These are phyloP conservation scores for Rhizopogon vulgaris DNA, from an alignment of 768 basidiomycete species.

Conservation along the genomic window DNA sequence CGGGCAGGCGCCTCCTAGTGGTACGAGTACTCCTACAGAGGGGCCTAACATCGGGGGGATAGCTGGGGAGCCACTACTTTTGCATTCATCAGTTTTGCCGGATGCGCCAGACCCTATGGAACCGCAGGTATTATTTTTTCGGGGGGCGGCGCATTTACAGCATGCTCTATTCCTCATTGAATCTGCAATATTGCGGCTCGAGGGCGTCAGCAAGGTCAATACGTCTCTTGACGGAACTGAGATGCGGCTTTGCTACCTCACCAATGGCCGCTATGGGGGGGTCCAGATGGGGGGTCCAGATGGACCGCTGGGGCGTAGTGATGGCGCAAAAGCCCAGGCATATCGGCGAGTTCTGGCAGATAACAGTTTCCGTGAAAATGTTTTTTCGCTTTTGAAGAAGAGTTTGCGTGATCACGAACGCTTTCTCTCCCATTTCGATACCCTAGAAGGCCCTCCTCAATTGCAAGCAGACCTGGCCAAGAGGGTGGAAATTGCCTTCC, in stretches of 20 bases:
- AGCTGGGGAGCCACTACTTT: constrained; percentile 43
- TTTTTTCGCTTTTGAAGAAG: constrained; percentile 59
- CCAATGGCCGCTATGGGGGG: constrained; percentile 75
- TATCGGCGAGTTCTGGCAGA: constrained; percentile 59
- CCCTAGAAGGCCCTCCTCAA: constrained; percentile 42
- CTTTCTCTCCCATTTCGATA: constrained; percentile 79
- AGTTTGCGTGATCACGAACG: constrained; percentile 80
- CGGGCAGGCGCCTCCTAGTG: constrained; percentile 64
- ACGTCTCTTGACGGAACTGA: constrained; percentile 62
- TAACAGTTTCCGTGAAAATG: constrained; percentile 50
- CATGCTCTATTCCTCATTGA: constrained; percentile 75
- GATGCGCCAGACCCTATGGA: constrained; percentile 86
- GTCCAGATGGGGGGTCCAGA: constrained; percentile 79
- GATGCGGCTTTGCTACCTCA: constrained; percentile 68
- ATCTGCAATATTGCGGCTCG: constrained; percentile 60
- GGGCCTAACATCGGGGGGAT: constrained; percentile 34
- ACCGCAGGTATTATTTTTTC: constrained; percentile 75
- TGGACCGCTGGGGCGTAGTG: constrained; percentile 60
- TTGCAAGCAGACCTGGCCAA: constrained; percentile 36
- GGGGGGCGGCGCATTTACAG: constrained; percentile 79
- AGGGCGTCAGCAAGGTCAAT: constrained; percentile 55
- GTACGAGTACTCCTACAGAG: constrained; percentile 48
- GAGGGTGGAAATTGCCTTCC: constrained; percentile 60
- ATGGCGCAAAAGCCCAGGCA: constrained; percentile 54
- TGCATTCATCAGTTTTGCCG: constrained; percentile 71